These are phyloP conservation scores for Spathaspora sp. DNA, from an alignment of 805 yeast species.

Conservation along the genomic window DNA sequence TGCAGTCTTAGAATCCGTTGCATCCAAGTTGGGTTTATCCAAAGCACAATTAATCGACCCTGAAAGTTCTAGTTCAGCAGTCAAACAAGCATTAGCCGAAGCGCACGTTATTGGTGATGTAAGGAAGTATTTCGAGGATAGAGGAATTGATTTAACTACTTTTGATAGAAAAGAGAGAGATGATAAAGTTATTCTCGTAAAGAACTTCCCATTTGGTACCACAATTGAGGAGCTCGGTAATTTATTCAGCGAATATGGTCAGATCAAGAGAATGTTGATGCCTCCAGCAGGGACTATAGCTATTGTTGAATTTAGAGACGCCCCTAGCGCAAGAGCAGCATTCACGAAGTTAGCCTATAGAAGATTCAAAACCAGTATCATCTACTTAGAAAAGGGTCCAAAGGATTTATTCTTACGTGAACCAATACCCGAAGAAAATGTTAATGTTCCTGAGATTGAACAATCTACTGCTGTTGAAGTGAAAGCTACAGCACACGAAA, in stretches of 20 bases:
- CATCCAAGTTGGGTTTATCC: constrained; percentile 73
- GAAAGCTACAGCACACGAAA: constrained; percentile 42
- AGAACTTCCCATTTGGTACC: constrained; percentile 90
- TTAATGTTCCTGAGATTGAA: constrained; percentile 18
- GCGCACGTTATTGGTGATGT: constrained; percentile 93
- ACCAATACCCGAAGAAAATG: constrained; percentile 39
- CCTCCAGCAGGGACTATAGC: constrained; percentile 98
- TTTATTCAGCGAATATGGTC: constrained; percentile 76
- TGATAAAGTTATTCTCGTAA: constrained; percentile 76
- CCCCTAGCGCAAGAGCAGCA: constrained; percentile 83
- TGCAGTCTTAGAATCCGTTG: constrained; percentile 89
- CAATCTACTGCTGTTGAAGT: constrained; percentile 40
- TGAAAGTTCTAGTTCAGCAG: constrained; percentile 82
- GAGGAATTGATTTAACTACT: constrained; percentile 78
- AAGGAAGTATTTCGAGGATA: constrained; percentile 76
- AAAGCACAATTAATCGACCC: constrained; percentile 87
- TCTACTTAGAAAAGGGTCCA: constrained; percentile 95
- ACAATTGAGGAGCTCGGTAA: constrained; percentile 77
- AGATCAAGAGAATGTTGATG: constrained; percentile 74
- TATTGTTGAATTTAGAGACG: constrained; percentile 80
- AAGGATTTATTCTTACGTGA: constrained; percentile 67
- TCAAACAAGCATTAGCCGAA: constrained; percentile 95
- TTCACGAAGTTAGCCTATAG: constrained; percentile 84
- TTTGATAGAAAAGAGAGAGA: constrained; percentile 69
- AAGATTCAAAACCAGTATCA: constrained; percentile 79